phyloP scores from a whole-genome alignment of 208 protist species.

The Trichomonas tenax region DNA sequence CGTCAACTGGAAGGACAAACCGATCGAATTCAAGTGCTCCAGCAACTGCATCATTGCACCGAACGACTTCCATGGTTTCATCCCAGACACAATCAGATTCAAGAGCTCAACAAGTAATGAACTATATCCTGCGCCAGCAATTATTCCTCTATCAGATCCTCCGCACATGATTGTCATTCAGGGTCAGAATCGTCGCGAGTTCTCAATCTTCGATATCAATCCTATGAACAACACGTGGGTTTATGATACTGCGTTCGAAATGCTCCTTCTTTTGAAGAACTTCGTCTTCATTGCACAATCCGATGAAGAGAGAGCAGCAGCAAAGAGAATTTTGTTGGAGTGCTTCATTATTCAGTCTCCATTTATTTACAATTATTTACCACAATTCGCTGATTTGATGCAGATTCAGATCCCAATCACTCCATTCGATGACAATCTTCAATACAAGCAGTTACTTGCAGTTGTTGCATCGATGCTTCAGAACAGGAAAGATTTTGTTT shows the following conservation, averaged over 20 bases:
- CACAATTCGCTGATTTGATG: neutral
- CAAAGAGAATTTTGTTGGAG: neutral
- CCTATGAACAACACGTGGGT: neutral
- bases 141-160: neutral
- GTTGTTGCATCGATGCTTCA: neutral
- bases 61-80: neutral
- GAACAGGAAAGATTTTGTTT: neutral
- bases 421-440: neutral
- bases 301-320: neutral
- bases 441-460: neutral
- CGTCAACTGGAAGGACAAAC: neutral
- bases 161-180: neutral
- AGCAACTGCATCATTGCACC: neutral
- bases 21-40: neutral
- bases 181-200: neutral
- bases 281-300: neutral
- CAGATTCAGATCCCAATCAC: neutral
- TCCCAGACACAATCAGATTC: neutral
- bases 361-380: neutral
- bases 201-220: neutral
- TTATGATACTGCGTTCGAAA: conserved; percentile 2
- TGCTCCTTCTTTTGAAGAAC: neutral
- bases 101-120: neutral
- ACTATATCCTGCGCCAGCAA: neutral
- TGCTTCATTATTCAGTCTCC: neutral